A percentile compares a stretch with the other conserved stretches of the same genome.
Conservation (phyloP, 1,139 yeast species). For the Arxiozyma telluris region DNA sequence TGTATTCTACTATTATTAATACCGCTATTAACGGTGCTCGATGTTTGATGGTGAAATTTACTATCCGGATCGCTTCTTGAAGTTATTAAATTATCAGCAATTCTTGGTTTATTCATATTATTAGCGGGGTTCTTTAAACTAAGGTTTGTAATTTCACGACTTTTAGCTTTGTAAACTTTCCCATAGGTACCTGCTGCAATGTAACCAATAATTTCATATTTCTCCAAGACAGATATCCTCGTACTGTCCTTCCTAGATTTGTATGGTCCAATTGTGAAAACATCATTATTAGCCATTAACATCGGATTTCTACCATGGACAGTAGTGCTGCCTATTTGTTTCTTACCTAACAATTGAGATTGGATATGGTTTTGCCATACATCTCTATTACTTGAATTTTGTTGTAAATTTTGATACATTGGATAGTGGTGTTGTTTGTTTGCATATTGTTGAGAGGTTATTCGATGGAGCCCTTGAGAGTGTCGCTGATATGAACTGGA, state of each 20-base stretch:
- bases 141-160: slow-evolving; percentile 28
- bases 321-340: slow-evolving; percentile 7
- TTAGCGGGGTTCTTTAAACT: slow-evolving; percentile 15
- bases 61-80: not conserved
- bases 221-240: slow-evolving; percentile 64
- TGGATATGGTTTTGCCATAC: slow-evolving; percentile 12
- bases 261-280: slow-evolving; percentile 65
- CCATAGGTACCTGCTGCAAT: slow-evolving; percentile 99
- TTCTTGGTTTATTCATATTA: slow-evolving; percentile 2
- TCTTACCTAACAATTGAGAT: slow-evolving; percentile 4
- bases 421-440: slow-evolving; percentile 8
- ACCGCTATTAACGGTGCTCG: not conserved
- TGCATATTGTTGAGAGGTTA: not conserved
- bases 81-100: not conserved
- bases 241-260: slow-evolving; percentile 61
- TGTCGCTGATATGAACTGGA: slow-evolving; percentile 9
- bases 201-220: slow-evolving; percentile 84
- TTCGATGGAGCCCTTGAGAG: slow-evolving; percentile 8
- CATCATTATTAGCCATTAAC: slow-evolving; percentile 59
- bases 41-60: not conserved
- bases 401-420: slow-evolving; percentile 5
- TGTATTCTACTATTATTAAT: not conserved
- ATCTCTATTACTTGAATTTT: slow-evolving; percentile 8
- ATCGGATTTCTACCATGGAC: slow-evolving; percentile 32
- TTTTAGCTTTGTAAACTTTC: slow-evolving; percentile 82